Base-by-base conservation (phyloP, 2,329 filamentous ascomycete genomes). In the Alternaria ethzedia region DNA sequence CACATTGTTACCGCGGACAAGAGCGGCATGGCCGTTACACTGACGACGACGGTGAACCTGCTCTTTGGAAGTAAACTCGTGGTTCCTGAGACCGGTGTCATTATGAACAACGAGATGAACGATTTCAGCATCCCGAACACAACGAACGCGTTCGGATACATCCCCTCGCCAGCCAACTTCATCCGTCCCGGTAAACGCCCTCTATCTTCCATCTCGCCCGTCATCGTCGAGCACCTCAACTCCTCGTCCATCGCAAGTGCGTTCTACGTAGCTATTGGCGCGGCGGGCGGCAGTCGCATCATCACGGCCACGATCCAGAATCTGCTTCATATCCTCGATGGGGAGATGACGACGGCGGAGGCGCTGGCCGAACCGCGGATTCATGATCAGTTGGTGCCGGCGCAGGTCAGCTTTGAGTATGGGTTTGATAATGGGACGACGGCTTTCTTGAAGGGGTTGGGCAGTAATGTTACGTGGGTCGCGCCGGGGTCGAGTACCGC, bases 41-140 rank as follows among this genome's bases (percentile, higher is more conserved):
- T 94, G 12, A 97, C 94, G 0, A 96, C 93, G 1, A 97, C 95
- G 0, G 84, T 97, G 60, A 97, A 97, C 79, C 84, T 96, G 5
- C 85, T 96, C 4, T 98, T 97, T 72, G 95, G 95, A 49, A 90
- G 89, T 26, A 85, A 89, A 20, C 79, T 97, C 67, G 88, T 97
- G 80, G 91, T 95, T 1, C 92, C 93, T 0, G 86, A 90, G 70
- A 94, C 93, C 0, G 94, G 94, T 17, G 86, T 97, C 61, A 92
- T 96, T 59, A 88, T 96, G 83, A 79, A 84, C 78, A 83, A 85
- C 66, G 82, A 82, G 60, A 82, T 82, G 80, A 80, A 80, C 65
- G 76, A 78, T 54, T 97, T 97, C 83, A 93, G 90, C 52, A 94
- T 97, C 72, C 94, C 95, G 0, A 88, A 88, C 57, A 82, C 86